Evolutionary conservation across 495 filamentous ascomycete species (phyloP).

Genomic region (Pseudomonodictys pantanalensis): DNA sequence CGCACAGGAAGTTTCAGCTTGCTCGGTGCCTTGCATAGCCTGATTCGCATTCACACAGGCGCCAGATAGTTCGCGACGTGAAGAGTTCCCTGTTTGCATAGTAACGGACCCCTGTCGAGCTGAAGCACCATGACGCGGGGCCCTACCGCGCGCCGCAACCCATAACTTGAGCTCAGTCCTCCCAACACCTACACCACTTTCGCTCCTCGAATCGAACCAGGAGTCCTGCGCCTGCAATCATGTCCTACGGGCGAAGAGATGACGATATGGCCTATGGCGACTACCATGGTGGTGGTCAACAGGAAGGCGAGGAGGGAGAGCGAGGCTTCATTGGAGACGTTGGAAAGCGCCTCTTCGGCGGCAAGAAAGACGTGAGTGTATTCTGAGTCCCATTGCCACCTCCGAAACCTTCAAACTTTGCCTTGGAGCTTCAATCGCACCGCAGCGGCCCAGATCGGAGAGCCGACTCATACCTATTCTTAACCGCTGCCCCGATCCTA

Average conservation of each 20-base stretch:
- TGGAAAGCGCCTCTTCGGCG: conserved; percentile 45
- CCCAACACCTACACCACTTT: neutral
- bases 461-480: too few relatives aligned
- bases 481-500: too few relatives aligned
- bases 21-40: too few relatives aligned
- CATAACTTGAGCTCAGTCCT: neutral
- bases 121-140: neutral
- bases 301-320: conserved; percentile 45
- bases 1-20: too few relatives aligned
- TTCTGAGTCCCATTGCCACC: neutral
- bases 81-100: neutral
- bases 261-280: conserved; percentile 58
- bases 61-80: neutral
- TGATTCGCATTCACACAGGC: too few relatives aligned
- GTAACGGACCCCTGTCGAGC: neutral
- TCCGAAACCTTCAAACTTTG: conserved; percentile 6
- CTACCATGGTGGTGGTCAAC: conserved; percentile 42
- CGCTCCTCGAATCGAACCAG: neutral
- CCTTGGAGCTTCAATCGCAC: neutral
- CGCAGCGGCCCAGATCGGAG: too few relatives aligned
- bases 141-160: neutral
- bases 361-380: conserved; percentile 18
- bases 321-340: conserved; percentile 56
- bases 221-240: conserved; percentile 16
- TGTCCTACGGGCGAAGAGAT: conserved; percentile 38